A percentile compares a stretch with the other conserved stretches of the same genome.
These are phyloP conservation scores for Curvularia hawaiiensis DNA, from an alignment of 2,329 filamentous ascomycete genomes.

Conservation along the genomic window DNA sequence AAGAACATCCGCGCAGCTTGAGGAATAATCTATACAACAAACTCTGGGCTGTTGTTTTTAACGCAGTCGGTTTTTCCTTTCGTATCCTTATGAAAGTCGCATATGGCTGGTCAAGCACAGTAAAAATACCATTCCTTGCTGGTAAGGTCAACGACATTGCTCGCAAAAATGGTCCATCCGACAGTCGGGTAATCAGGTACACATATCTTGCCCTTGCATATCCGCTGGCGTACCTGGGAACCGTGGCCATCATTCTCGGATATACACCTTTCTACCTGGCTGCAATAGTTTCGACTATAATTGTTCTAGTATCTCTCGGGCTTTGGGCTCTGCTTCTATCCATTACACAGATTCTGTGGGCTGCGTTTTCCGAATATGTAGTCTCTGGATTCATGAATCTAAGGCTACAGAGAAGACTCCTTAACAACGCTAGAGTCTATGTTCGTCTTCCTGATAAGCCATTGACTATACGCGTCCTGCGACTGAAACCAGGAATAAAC, in stretches of 20 bases:
- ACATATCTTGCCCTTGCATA: not conserved
- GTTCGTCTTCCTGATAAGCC: not conserved
- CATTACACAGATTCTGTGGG: conserved; percentile 2
- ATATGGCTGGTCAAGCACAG: no score
- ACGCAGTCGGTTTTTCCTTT: not conserved
- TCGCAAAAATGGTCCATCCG: not conserved
- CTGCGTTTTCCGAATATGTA: conserved; percentile 3
- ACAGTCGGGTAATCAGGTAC: not conserved
- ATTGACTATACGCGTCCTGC: not conserved
- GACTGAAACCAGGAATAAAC: not conserved
- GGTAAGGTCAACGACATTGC: not conserved
- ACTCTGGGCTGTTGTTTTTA: not conserved
- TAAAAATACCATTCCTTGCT: not conserved
- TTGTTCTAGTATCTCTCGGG: not conserved
- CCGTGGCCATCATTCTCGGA: not conserved
- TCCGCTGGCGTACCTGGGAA: not conserved
- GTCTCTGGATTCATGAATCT: conserved; percentile 9
- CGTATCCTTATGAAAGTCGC: not conserved
- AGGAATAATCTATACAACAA: not conserved
- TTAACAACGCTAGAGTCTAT: conserved; percentile 5
- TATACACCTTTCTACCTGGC: not conserved
- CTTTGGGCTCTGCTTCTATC: not conserved
- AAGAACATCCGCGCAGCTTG: not conserved
- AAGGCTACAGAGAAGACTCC: not conserved
- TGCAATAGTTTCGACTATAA: not conserved